Evolutionary conservation across 2,329 filamentous ascomycete species (phyloP).

Genomic region (Phyllosticta citriasiana): DNA sequence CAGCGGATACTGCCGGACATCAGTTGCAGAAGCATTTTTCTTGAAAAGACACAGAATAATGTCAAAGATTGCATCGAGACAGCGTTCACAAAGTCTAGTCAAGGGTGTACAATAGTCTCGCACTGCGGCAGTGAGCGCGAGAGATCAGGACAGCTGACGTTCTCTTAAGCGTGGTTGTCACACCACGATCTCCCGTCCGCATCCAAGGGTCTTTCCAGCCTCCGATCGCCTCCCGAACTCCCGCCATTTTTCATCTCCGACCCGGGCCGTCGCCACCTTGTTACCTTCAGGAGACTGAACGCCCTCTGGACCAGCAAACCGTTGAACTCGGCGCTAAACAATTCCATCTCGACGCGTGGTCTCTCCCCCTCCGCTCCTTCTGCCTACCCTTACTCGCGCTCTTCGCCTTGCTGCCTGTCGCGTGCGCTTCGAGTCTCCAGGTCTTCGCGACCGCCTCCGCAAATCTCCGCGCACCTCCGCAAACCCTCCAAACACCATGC

Average conservation of each 20-base stretch:
- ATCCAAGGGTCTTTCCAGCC: slow-evolving; percentile 1
- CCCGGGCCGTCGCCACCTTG: slow-evolving; percentile 8
- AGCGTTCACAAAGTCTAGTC: neutral
- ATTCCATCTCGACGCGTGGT: neutral
- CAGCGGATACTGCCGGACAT: neutral
- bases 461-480: neutral
- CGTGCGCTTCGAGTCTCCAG: neutral
- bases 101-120: neutral
- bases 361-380: neutral
- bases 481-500: slow-evolving; percentile 45
- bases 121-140: neutral
- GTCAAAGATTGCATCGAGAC: neutral
- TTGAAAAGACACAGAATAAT: neutral
- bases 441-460: neutral
- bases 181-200: slow-evolving; percentile 7
- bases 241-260: slow-evolving; percentile 7
- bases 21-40: neutral
- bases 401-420: neutral
- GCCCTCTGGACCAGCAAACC: neutral
- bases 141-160: neutral
- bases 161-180: slow-evolving; percentile 2
- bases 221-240: slow-evolving; percentile 7
- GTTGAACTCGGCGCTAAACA: neutral
- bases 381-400: neutral
- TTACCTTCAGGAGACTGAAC: neutral